Base-by-base conservation (phyloP, 345 rosid genomes). In the Iberis pinnata region DNA sequence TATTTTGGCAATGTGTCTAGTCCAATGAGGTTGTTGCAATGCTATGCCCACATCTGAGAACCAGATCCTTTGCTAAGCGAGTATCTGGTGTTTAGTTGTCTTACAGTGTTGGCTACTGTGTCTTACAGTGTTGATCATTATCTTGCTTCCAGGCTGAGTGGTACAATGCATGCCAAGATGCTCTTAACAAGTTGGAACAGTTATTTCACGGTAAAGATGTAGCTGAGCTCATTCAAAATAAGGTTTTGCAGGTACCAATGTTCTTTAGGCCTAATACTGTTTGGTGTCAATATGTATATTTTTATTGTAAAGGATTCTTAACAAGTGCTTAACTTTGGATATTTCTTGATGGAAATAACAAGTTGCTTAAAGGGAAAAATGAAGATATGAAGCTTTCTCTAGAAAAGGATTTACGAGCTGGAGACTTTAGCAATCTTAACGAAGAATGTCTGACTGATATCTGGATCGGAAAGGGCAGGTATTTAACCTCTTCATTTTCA, bases 381-480 rank as follows among this genome's bases (percentile, higher is more conserved):
- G 83, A 79, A 60, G 86, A 85, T 70, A 73, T 75, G 70, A 88
- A 79, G 77, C 53, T 73, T 66, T 61, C 70, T 54, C 66, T 85
- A 63, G 78, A 76, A 43, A 92, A 79, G 73, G 75, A 67, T 53
- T 53, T 88, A 55, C 83, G 68, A 61, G 74, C 75, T 61, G 97
- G 90, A 62, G 90, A 78, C 75, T 75, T 83, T 44, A 74, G 69
- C 53, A 80, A 73, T 63, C 75, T 80, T 67, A 83, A 79, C 42
- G 80, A 76, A 9, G 97, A 92, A 72, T 92, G 97, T 70, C 86
- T 92, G 31, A 78, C 95, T 17, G 97, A 92, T 81, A 76, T 73
- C 54, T 92, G 99, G 99, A 82, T 92, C 46, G 99, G 99, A 70
- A 85, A 67, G 65, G 81, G 83, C 66, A 92, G 99, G 99, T 92